A percentile compares a stretch with the other conserved stretches of the same genome.
These are phyloP conservation scores for Xylariaceae sp. DNA, from an alignment of 2,329 filamentous ascomycete genomes.

Conservation along the genomic window DNA sequence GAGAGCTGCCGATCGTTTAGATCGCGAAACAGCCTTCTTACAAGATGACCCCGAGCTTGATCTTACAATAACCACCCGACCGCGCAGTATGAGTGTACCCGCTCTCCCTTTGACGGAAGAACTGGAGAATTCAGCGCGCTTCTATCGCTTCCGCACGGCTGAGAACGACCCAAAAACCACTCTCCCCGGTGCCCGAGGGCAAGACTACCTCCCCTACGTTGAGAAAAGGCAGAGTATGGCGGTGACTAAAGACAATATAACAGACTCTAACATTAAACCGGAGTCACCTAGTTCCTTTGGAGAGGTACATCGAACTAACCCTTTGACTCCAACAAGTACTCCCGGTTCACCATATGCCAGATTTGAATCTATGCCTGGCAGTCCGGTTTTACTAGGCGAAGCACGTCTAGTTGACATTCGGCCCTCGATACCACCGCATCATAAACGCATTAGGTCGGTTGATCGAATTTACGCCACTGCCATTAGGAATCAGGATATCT, in stretches of 20 bases:
- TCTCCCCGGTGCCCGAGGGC: conserved; percentile 3
- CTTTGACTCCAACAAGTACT: conserved; percentile 16
- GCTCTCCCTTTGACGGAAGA: conserved; percentile 43
- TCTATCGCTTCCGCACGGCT: conserved; percentile 44
- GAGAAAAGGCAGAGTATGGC: conserved; percentile 14
- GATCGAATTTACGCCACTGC: conserved; percentile 27
- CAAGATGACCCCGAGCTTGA: conserved; percentile 49
- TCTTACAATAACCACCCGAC: conserved; percentile 38
- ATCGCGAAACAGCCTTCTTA: conserved; percentile 52
- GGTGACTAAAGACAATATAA: conserved; percentile 8
- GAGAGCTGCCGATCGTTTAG: conserved; percentile 55
- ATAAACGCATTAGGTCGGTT: conserved; percentile 26
- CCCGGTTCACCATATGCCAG: conserved; percentile 22
- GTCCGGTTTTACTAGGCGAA: conserved; percentile 28
- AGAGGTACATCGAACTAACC: conserved; percentile 14
- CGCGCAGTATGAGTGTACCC: conserved; percentile 49
- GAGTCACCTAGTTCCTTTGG: conserved; percentile 9
- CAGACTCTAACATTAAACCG: conserved; percentile 7
- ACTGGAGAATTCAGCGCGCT: conserved; percentile 43
- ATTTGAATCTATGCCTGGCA: conserved; percentile 26
- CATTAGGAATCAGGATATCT: conserved; percentile 27
- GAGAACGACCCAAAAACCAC: conserved; percentile 6
- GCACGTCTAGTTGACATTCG: conserved; percentile 30
- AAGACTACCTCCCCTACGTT: conserved; percentile 11
- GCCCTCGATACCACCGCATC: conserved; percentile 12